Evolutionary conservation across 2,329 filamentous ascomycete genomes (phyloP).

Genomic region (Magnaporthiopsis incrustans): DNA sequence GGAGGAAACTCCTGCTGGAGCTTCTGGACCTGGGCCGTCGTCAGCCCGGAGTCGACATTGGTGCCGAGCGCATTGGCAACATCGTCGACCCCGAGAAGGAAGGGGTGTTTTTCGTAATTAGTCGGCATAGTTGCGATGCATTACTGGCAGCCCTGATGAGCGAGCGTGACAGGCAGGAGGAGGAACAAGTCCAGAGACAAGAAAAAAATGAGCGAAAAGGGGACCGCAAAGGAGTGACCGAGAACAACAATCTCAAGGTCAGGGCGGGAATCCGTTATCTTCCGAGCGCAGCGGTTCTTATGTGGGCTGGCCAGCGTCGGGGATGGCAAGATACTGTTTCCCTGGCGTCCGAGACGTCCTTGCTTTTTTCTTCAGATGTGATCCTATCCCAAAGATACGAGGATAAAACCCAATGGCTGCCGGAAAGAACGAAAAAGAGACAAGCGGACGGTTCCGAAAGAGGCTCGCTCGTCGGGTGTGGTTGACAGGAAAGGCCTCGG

Average conservation of each 20-base stretch:
- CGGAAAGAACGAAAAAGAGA: background rate
- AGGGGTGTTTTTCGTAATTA: conserved; percentile 47
- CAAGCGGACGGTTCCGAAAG: background rate
- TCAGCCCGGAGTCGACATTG: conserved; percentile 60
- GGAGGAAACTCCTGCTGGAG: conserved; percentile 52
- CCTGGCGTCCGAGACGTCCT: background rate
- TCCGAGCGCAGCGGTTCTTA: background rate
- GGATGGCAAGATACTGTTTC: background rate
- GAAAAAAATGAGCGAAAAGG: too few species aligned
- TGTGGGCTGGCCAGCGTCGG: background rate
- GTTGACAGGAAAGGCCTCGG: background rate
- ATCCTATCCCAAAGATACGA: background rate
- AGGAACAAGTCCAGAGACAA: background rate
- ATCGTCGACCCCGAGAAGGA: conserved; percentile 52
- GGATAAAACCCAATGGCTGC: background rate
- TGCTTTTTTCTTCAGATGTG: background rate
- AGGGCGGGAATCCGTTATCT: background rate
- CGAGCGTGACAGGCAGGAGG: background rate
- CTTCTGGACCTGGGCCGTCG: conserved; percentile 47
- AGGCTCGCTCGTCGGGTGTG: background rate
- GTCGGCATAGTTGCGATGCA: conserved; percentile 27
- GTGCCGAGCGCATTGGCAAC: conserved; percentile 56
- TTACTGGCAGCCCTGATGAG: background rate
- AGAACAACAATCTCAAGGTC: background rate
- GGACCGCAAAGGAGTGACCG: background rate